These are phyloP conservation scores for Fusarium nodosum DNA, from an alignment of 2,329 filamentous ascomycete genomes.

Conservation along the genomic window DNA sequence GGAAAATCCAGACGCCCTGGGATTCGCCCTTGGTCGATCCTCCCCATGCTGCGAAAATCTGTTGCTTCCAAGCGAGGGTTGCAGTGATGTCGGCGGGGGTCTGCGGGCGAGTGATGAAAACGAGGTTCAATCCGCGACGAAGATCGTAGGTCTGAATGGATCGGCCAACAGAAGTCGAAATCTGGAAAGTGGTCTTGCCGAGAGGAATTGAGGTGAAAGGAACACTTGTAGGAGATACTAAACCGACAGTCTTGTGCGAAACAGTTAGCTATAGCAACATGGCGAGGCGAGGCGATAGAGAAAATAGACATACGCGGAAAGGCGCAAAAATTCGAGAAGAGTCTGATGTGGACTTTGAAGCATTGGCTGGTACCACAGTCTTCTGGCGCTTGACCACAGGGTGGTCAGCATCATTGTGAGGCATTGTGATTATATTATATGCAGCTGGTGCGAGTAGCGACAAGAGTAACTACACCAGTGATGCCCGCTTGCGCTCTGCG, in stretches of 20 bases:
- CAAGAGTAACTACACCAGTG: constrained; percentile 20
- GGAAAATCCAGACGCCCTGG: constrained; percentile 89
- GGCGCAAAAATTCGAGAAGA: constrained; percentile 91
- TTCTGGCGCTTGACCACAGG: constrained; percentile 84
- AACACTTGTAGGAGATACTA: constrained; percentile 90
- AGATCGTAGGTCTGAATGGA: constrained; percentile 97
- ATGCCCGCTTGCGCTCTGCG: constrained; percentile 38
- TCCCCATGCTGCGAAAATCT: constrained; percentile 91
- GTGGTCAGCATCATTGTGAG: constrained; percentile 69
- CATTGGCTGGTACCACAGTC: constrained; percentile 54
- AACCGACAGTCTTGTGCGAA: constrained; percentile 80
- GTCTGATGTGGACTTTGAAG: constrained; percentile 57
- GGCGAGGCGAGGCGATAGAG: background rate
- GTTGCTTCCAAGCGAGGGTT: constrained; percentile 87
- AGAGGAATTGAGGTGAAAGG: constrained; percentile 91
- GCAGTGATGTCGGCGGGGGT: constrained; percentile 89
- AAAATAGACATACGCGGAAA: constrained; percentile 76
- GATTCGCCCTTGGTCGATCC: constrained; percentile 64
- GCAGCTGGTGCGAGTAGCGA: constrained; percentile 11
- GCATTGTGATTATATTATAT: constrained; percentile 59
- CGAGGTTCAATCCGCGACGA: constrained; percentile 87
- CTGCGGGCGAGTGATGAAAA: constrained; percentile 93
- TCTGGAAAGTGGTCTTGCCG: constrained; percentile 95
- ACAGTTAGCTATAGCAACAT: constrained; percentile 4
- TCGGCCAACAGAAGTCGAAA: constrained; percentile 93